Percentiles rank a stretch among this genome's conserved stretches.
phyloP scores from a whole-genome alignment of 768 basidiomycete species.

The Boletus tylopilopsis region DNA sequence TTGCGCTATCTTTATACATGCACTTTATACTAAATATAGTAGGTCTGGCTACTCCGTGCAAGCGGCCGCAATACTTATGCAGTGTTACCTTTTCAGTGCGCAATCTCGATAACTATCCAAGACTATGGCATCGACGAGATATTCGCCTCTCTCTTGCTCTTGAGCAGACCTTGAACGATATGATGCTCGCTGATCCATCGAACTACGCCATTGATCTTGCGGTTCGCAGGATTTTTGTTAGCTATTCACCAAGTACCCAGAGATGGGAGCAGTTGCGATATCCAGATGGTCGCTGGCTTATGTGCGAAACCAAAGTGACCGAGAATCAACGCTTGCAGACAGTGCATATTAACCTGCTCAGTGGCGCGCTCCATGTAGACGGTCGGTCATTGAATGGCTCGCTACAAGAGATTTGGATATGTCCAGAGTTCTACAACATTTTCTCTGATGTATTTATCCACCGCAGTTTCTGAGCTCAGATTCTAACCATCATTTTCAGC shows the following conservation, averaged over 20 bases:
- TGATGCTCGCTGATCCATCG: background rate
- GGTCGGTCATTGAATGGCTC: conserved; percentile 14
- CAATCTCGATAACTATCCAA: background rate
- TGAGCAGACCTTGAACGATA: no score
- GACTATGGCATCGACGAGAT: background rate
- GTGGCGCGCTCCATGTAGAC: conserved; percentile 17
- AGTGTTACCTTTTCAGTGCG: background rate
- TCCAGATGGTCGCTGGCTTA: conserved; percentile 16
- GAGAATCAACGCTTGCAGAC: background rate
- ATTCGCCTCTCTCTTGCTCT: no score
- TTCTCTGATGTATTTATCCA: background rate
- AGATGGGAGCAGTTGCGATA: conserved; percentile 5
- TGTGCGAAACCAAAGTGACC: background rate
- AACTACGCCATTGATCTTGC: conserved; percentile 11
- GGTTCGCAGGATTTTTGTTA: background rate
- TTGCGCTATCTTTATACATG: conserved; percentile 13
- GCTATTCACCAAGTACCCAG: background rate
- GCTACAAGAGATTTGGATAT: background rate
- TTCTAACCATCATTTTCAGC: background rate
- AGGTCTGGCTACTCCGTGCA: no score
- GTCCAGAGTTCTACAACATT: background rate
- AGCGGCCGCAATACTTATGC: background rate
- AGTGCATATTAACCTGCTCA: conserved; percentile 6
- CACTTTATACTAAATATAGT: conserved; percentile 7
- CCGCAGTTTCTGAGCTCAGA: no score